Conservation (phyloP, 805 yeast genomes). For the Candida fluviatilis region DNA sequence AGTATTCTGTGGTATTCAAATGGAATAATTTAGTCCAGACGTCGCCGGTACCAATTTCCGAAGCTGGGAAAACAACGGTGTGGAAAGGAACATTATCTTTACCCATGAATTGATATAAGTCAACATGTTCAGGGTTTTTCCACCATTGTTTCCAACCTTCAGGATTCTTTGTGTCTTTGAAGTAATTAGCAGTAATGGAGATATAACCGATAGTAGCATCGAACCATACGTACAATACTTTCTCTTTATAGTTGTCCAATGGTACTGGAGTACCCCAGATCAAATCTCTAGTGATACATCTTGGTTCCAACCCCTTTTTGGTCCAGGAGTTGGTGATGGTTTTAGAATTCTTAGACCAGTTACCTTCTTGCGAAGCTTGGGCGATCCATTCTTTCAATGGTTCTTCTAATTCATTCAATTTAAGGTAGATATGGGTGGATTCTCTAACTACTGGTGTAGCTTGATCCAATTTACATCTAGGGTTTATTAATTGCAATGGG, state of each 20-base stretch:
- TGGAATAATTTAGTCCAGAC: constrained; percentile 90
- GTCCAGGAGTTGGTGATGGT: constrained; percentile 92
- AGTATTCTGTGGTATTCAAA: constrained; percentile 89
- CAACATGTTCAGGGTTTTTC: constrained; percentile 85
- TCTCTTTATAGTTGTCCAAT: constrained; percentile 74
- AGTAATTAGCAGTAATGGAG: constrained; percentile 91
- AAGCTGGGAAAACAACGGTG: constrained; percentile 94
- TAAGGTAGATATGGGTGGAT: constrained; percentile 82
- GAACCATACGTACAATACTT: constrained; percentile 97
- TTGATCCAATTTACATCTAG: constrained; percentile 91
- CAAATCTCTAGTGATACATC: constrained; percentile 96
- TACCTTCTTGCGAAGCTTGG: constrained; percentile 63
- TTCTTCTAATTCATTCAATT: constrained; percentile 80
- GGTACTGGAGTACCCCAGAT: constrained; percentile 99
- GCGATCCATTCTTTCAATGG: constrained; percentile 69
- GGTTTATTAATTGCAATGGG: constrained; percentile 89
- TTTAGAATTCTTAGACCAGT: constrained; percentile 89
- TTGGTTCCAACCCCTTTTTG: constrained; percentile 85
- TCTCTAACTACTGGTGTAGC: constrained; percentile 75
- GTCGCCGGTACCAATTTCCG: constrained; percentile 84
- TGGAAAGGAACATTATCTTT: constrained; percentile 99
- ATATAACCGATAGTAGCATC: constrained; percentile 98
- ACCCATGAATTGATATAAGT: constrained; percentile 97
- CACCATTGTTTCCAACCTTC: constrained; percentile 87
- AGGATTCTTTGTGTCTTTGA: constrained; percentile 26